phyloP scores from a whole-genome alignment of 768 basidiomycete genomes.

The Daedalea quercina region DNA sequence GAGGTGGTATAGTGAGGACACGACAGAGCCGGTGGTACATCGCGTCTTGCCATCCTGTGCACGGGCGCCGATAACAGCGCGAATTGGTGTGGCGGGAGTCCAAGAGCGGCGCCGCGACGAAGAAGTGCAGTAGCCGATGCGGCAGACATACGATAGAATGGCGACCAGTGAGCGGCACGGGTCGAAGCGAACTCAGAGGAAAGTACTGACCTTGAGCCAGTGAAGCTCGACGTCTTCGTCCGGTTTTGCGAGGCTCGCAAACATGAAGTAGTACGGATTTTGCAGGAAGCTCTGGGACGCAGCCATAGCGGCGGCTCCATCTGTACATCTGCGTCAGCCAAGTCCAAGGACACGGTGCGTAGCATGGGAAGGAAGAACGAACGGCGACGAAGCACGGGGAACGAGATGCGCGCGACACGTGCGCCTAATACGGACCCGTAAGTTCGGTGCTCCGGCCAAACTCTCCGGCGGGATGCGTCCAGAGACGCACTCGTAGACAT shows the following conservation, averaged over 20 bases:
- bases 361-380: background rate
- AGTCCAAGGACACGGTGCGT: constrained; percentile 5
- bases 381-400: background rate
- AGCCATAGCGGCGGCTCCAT: constrained; percentile 7
- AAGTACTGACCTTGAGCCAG: constrained; percentile 60
- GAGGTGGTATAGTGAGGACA: constrained; percentile 85
- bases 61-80: background rate
- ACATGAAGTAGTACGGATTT: constrained; percentile 96
- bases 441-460: too few relatives aligned
- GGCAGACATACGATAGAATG: too few relatives aligned
- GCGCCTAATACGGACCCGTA: too few relatives aligned
- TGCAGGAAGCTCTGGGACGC: constrained; percentile 61
- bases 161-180: too few relatives aligned
- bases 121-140: background rate
- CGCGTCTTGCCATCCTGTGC: constrained; percentile 79
- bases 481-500: too few relatives aligned
- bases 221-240: constrained; percentile 88
- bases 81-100: too few relatives aligned
- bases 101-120: background rate
- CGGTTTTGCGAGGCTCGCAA: constrained; percentile 82
- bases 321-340: constrained; percentile 5
- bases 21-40: constrained; percentile 87
- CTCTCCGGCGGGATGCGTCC: too few relatives aligned
- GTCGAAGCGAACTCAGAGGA: background rate
- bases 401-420: background rate